Evolutionary conservation across 306 rosid genomes (phyloP), one percentile per base, ranked within the genome.

Genomic region (Trifolium repens): DNA sequence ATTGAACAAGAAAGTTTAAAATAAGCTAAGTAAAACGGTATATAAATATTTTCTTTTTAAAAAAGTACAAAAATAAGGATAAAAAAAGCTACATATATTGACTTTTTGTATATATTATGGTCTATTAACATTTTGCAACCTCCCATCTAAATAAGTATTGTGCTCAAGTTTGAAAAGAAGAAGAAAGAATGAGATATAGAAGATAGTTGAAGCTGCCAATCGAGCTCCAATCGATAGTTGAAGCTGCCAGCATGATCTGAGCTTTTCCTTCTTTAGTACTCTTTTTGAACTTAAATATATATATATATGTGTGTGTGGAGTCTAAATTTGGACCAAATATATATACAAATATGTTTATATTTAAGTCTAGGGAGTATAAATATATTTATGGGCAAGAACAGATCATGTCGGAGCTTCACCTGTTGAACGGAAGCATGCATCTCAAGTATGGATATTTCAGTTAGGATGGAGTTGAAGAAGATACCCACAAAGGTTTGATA

Each of bases 191-290:
- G 14, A 10, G 39, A 27, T 11, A 5, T 15, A 27, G 16, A 12
- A 26, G 16, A 19, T 24, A 9, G 13, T 22, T 22, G 24, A 22
- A 22, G 24, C 24, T 22, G 1, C 24, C 24, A 22, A 34, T 34
- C 67, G 13, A 37, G 69, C 49, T 16, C 32, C 8, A 12, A 62
- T 24, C 7, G 17, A 5, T 49, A 64, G 69, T 64, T 64, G 49
- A 64, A 64, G 69, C 69, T 64, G 69, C 69, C 69, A 64, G 69
- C 69, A 64, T 64, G 69, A 64, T 64, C 50, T 64, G 69, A 9
- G 8, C 50, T 62, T 62, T 8, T 32, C 68, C 22, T 15, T 15
- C 19, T 15, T 9, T n/a, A 15, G 2, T 61, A 0, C 13, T 26
- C 32, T 10, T 14, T 10, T 2, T 10, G n/a, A 4, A 22, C 34